Base-by-base conservation (phyloP, 345 rosid genomes). In the Lepidium africanum region DNA sequence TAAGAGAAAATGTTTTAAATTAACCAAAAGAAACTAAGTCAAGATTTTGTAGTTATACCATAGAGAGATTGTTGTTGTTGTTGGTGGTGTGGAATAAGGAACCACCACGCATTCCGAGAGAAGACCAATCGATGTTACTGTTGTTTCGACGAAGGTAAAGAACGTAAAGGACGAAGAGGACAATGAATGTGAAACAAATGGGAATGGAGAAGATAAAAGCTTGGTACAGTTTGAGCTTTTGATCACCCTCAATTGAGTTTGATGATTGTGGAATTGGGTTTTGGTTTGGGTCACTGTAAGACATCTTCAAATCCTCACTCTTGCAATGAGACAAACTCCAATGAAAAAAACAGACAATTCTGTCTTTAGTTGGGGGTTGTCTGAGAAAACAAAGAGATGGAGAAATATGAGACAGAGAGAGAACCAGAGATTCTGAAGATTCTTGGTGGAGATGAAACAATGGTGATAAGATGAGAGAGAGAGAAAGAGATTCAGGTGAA, bases 121-220 rank as follows among this genome's bases (percentile, higher is more conserved):
- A 82, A 32, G 81, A 71, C 97, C 89, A 82, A 70, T 91, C 89
- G 9, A 71, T 89, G 11, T 72, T 70, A 49, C 78, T 82, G 32
- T 79, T 69, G 50, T 78, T 64, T 65, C 87, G 85, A 63, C 93
- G 93, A 37, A 86, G 91, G 58, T 84, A 91, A 81, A 86, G 82
- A 78, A 81, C 41, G 79, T 88, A 91, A 67, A 88, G 83, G 72
- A 87, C 74, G 53, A 88, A 83, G 45, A 91, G 83, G 36, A 88
- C 80, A 17, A 86, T 58, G 64, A 88, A 84, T 61, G 85, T 78
- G 77, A 85, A 87, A 78, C 88, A 81, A 54, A 91, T 80, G 10
- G 95, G 92, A 10, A 85, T 79, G 2, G 87, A 80, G 53, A 86
- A 88, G 38, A 86, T 80, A 25, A 91, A 78, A 73, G 91, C 85